Evolutionary conservation across 768 basidiomycete species (phyloP).

Genomic region (Amyloporia xantha): DNA sequence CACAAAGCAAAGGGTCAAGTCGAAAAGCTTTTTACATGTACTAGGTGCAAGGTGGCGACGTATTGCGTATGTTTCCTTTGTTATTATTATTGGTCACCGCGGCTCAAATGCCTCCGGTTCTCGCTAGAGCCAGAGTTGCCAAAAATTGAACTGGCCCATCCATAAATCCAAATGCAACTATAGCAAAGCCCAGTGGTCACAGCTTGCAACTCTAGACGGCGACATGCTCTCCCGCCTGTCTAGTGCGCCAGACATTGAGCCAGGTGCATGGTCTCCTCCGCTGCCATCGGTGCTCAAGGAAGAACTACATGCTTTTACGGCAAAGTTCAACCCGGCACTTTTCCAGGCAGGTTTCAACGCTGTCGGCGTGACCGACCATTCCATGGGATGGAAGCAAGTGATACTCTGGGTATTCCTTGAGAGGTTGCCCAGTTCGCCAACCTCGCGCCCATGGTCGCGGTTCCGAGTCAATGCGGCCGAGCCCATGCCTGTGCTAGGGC

Average conservation of each 20-base stretch:
- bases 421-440: conserved; percentile 1
- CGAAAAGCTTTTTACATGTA: conserved; percentile 10
- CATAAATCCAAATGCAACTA: conserved; percentile 9
- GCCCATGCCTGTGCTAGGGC: conserved; percentile 1
- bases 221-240: not conserved
- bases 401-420: conserved; percentile 6
- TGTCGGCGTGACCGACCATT: conserved; percentile 2
- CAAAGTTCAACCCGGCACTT: conserved; percentile 11
- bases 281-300: conserved; percentile 2
- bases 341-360: conserved; percentile 14
- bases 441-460: conserved; percentile 9
- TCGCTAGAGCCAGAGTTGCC: conserved; percentile 9
- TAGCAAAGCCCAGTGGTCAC: not conserved
- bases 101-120: no score
- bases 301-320: conserved; percentile 11
- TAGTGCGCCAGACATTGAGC: not conserved
- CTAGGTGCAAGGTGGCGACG: conserved; percentile 10
- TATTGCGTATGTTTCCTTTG: conserved; percentile 8
- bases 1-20: conserved; percentile 7
- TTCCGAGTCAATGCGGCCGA: conserved; percentile 2
- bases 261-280: not conserved
- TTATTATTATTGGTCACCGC: not conserved
- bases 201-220: conserved; percentile 1
- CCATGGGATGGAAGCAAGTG: conserved; percentile 2
- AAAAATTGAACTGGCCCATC: conserved; percentile 9